Evolutionary conservation across 768 basidiomycete genomes (phyloP), one percentile per base, ranked within the genome.

Genomic region (Suillus subaureus): DNA sequence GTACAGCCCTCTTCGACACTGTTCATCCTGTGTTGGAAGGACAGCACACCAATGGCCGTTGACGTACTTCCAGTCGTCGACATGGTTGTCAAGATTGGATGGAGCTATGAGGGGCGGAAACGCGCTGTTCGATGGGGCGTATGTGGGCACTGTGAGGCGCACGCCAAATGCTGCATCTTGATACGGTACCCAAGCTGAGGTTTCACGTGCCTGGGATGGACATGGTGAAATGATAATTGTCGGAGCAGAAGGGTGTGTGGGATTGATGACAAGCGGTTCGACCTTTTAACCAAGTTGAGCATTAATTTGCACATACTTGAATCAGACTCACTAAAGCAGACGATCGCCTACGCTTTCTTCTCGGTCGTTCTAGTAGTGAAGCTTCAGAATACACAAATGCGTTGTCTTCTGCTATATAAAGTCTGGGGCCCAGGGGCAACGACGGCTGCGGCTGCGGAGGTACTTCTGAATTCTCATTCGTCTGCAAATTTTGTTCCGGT

Each of bases 151-250:
- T 2, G 82, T 81, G 28, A 88, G 81, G 37, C 77, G 78, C 57
- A 77, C 75, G 42, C 85, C 83, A 70, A 86, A 88, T 5, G 80
- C 83, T 16, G 81, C 76, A 70, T 88, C 83, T 73, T 89, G 87
- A 67, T 79, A 79, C 13, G 87, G 87, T 23, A 86, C 79, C 65
- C 79, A 83, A 55, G 78, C 83, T 1, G 82, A 79, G 5, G 72
- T 74, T 65, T 82, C 81, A 45, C 71, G 79, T 7, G 78, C 69
- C 40, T 80, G 77, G 1, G 77, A 64, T 4, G 77, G 74, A 70
- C 84, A 85, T 5, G 81, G 81, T 1, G 84, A 87, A 31, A 89
- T 77, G 58, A 85, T 72, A 55, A 88, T 87, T 4, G 75, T 81
- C 3, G 87, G 87, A 39, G 81, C 74, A 16, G 77, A 76, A 2